Evolutionary conservation across 192 early-diverging fungal genomes (phyloP), one percentile per base, ranked within the genome.

Genomic region (Coemansia sp.): DNA sequence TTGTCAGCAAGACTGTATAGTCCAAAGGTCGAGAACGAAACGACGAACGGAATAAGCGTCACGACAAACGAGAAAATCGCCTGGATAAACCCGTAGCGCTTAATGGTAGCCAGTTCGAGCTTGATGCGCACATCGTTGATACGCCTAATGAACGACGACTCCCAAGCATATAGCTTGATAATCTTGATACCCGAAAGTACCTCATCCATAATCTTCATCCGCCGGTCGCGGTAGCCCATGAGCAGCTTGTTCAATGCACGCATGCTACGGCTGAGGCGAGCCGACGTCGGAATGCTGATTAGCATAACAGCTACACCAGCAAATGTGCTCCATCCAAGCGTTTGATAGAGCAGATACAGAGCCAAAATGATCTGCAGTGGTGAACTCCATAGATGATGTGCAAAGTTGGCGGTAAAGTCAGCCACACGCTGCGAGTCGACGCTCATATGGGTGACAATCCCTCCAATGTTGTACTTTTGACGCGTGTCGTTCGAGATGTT

Each of bases 261-360:
- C 78, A 90, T 87, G 44, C 66, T 80, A 13, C 81, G 84, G 22
- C 87, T 89, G 34, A 94, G 53, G 12, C 73, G 58, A 6, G 85
- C 87, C 59, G 94, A 93, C 27, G 91, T 57, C 1, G 95, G 92
- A 51, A 94, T 91, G 67, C 85, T 88, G 40, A 93, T 51, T 43
- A 95, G 55, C 88, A 98, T 92, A 24, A 92, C 66, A 13, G 74
- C 70, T 2, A 98, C 88, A 53, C 95, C 95, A 37, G 89, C 93
- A 78, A 90, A 93, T 42, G 88, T 83, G 42, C 87, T 82, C 54
- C 84, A 84, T 1, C 93, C 90, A 57, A 98, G 87, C 14, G 92
- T 91, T 40, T 84, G 64, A 79, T 89, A 90, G 25, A 98, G 77
- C 57, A 95, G 81, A 33, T 82, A 84, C 15, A 98, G 80, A 3